Evolutionary conservation across 768 basidiomycete genomes (phyloP).

Genomic region (Mycena galericulata): DNA sequence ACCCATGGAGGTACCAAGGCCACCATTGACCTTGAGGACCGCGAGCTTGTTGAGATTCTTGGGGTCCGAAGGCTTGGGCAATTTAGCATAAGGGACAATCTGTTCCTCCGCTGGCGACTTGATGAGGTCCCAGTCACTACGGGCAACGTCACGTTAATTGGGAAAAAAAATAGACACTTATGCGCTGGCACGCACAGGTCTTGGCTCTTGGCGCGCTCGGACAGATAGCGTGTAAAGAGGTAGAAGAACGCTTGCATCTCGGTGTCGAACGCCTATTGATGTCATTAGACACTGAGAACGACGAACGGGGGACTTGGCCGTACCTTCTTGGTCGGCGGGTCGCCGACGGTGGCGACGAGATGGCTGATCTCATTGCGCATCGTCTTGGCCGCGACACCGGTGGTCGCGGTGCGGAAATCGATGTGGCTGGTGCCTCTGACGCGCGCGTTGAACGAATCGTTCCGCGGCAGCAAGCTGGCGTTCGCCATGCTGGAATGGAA

Average conservation of each 20-base stretch:
- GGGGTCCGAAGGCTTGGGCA: slow-evolving; percentile 69
- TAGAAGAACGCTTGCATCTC: slow-evolving; percentile 98
- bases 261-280: slow-evolving; percentile 82
- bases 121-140: slow-evolving; percentile 90
- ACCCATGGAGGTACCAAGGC: slow-evolving; percentile 93
- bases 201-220: slow-evolving; percentile 86
- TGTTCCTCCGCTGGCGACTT: slow-evolving; percentile 88
- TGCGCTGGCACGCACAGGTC: slow-evolving; percentile 74
- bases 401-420: slow-evolving; percentile 98
- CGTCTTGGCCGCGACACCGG: slow-evolving; percentile 92
- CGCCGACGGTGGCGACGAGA: slow-evolving; percentile 89
- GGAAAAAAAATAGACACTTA: slow-evolving; percentile 1
- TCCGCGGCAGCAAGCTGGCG: slow-evolving; percentile 65
- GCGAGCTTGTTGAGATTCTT: slow-evolving; percentile 91
- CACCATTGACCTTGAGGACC: slow-evolving; percentile 95
- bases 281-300: slow-evolving; percentile 38
- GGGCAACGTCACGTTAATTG: slow-evolving; percentile 19
- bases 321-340: slow-evolving; percentile 87
- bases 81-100: slow-evolving; percentile 84
- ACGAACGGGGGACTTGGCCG: slow-evolving; percentile 8
- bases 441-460: slow-evolving; percentile 77
- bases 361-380: slow-evolving; percentile 98
- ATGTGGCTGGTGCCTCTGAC: slow-evolving; percentile 84
- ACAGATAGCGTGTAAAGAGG: slow-evolving; percentile 94
- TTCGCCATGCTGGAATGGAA: slow-evolving; percentile 56